Conservation (phyloP, 805 yeast species). For the Pichia ethanolica region DNA sequence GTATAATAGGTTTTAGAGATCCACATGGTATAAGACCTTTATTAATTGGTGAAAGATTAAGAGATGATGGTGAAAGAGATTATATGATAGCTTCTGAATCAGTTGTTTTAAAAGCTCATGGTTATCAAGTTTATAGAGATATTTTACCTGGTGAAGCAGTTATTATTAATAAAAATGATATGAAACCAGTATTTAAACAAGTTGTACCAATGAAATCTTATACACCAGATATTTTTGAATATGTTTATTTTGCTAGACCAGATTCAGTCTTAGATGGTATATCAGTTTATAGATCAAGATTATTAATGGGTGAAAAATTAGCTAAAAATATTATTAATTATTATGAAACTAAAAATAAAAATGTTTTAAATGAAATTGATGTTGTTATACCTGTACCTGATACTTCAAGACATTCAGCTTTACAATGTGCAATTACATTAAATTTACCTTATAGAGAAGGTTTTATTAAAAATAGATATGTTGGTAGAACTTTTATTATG, state of each 20-base stretch:
- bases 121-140: conserved; percentile 73
- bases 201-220: conserved; percentile 71
- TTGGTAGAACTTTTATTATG: conserved; percentile 97
- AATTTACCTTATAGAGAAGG: conserved; percentile 91
- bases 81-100: conserved; percentile 95
- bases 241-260: conserved; percentile 96
- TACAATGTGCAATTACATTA: conserved; percentile 80
- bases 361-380: conserved; percentile 57
- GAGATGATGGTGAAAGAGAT: conserved; percentile 64
- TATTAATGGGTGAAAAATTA: conserved; percentile 87
- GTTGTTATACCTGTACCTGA: conserved; percentile 98
- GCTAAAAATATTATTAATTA: conserved; percentile 57
- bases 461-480: conserved; percentile 91
- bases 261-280: conserved; percentile 96
- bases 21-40: conserved; percentile 95
- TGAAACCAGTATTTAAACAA: conserved; percentile 74
- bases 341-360: conserved; percentile 33
- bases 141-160: conserved; percentile 95
- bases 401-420: conserved; percentile 92
- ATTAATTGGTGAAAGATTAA: conserved; percentile 72
- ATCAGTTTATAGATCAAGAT: conserved; percentile 85
- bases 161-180: conserved; percentile 71
- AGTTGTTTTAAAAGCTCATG: conserved; percentile 89
- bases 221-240: conserved; percentile 95
- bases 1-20: conserved; percentile 91